Percentiles rank a stretch among this genome's conserved stretches.
Conservation (phyloP, 257 asterid species). For the Solanum medicagineum region DNA sequence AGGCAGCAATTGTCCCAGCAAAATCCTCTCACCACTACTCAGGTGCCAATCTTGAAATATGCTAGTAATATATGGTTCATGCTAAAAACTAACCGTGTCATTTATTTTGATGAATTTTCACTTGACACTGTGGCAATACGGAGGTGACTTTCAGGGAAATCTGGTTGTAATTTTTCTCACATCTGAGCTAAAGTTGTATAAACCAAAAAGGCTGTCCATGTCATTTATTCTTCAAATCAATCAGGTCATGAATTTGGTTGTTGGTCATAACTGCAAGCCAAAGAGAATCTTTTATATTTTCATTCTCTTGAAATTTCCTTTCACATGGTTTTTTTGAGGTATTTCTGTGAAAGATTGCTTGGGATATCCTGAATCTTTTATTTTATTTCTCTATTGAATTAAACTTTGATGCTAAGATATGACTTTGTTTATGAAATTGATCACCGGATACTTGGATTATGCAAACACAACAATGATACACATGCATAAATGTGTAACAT, state of each 20-base stretch:
- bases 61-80: not conserved
- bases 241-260: not conserved
- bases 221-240: not conserved
- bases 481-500: not conserved
- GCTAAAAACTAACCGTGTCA: not conserved
- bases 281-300: not conserved
- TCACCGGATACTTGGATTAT: not conserved
- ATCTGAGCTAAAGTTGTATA: not conserved
- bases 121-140: not conserved
- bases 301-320: not conserved
- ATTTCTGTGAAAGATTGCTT: not conserved
- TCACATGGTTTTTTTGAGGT: not conserved
- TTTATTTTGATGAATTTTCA: not conserved
- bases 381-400: not conserved
- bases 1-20: constrained; percentile 75
- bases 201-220: not conserved
- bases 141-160: not conserved
- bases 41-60: constrained; percentile 29
- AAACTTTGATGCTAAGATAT: not conserved
- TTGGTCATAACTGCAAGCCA: constrained; percentile 12
- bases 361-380: not conserved
- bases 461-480: not conserved
- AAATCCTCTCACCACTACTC: constrained; percentile 47
- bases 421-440: not conserved
- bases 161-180: not conserved